Evolutionary conservation across 2,329 filamentous ascomycete genomes (phyloP).

Genomic region (Colletotrichum truncatum): DNA sequence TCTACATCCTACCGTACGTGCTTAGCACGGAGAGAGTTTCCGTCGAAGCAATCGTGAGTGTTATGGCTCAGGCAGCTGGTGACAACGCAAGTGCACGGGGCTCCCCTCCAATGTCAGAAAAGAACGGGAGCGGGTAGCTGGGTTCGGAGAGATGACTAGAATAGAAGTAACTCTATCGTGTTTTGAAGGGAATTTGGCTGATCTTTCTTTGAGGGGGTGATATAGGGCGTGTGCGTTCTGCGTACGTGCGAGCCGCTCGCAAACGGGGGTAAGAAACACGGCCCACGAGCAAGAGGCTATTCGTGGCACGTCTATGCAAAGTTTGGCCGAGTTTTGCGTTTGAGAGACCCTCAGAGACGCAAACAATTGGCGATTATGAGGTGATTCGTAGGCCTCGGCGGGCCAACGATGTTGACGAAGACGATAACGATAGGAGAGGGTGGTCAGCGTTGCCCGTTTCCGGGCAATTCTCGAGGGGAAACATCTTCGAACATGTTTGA

Average conservation of each 20-base stretch:
- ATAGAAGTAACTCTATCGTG: not conserved
- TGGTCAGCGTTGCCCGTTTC: too few relatives aligned
- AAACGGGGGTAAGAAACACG: not conserved
- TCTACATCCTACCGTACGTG: too few relatives aligned
- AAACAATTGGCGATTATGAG: not conserved
- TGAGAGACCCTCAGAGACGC: not conserved
- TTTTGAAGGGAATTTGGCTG: not conserved
- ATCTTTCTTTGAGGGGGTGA: not conserved
- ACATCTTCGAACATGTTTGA: not conserved
- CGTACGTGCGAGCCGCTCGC: not conserved
- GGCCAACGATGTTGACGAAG: not conserved
- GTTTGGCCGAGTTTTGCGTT: not conserved
- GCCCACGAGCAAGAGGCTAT: not conserved
- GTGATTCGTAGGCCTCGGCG: not conserved
- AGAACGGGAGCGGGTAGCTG: not conserved
- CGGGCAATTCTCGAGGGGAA: too few relatives aligned
- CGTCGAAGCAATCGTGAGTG: not conserved
- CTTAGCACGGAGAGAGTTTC: not conserved
- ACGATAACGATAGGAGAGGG: not conserved
- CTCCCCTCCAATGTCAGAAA: not conserved
- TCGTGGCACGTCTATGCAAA: too few relatives aligned
- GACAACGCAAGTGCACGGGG: not conserved
- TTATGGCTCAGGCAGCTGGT: not conserved
- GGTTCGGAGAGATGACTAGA: not conserved
- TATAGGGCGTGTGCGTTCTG: not conserved